phyloP scores from a whole-genome alignment of 345 rosid species.

The Gossypium raimondii region DNA sequence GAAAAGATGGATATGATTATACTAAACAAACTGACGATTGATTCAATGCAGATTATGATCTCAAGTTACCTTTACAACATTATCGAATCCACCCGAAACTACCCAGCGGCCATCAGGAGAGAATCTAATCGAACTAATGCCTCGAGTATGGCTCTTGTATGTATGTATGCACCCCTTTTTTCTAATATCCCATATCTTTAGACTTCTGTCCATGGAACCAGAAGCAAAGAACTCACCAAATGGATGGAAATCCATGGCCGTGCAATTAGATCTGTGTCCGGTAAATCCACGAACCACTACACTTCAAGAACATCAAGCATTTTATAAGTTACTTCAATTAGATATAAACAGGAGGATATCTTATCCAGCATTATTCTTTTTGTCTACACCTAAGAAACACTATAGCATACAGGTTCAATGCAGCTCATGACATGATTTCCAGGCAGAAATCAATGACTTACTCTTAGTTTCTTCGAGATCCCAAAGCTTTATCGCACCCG shows the following conservation, averaged over 20 bases:
- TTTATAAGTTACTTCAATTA: conserved; percentile 30
- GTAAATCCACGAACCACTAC: conserved; percentile 98
- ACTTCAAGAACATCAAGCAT: conserved; percentile 64
- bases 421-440: neutral
- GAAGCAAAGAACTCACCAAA: conserved; percentile 99
- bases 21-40: neutral
- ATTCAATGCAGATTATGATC: neutral
- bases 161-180: conserved; percentile 96
- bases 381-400: neutral
- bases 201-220: conserved; percentile 75
- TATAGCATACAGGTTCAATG: too few relatives aligned
- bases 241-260: conserved; percentile 92
- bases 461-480: conserved; percentile 79
- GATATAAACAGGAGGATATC: neutral
- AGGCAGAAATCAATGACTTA: conserved; percentile 33
- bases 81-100: conserved; percentile 95
- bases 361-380: neutral
- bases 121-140: conserved; percentile 71
- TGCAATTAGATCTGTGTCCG: conserved; percentile 90
- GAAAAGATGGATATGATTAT: conserved; percentile 7
- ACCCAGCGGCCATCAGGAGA: conserved; percentile 99
- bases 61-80: conserved; percentile 70
- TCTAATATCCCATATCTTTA: conserved; percentile 92
- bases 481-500: conserved; percentile 72
- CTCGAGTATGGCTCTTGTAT: conserved; percentile 84